Conservation (phyloP, 2,329 filamentous ascomycete species). For the Nemania bipapillata region DNA sequence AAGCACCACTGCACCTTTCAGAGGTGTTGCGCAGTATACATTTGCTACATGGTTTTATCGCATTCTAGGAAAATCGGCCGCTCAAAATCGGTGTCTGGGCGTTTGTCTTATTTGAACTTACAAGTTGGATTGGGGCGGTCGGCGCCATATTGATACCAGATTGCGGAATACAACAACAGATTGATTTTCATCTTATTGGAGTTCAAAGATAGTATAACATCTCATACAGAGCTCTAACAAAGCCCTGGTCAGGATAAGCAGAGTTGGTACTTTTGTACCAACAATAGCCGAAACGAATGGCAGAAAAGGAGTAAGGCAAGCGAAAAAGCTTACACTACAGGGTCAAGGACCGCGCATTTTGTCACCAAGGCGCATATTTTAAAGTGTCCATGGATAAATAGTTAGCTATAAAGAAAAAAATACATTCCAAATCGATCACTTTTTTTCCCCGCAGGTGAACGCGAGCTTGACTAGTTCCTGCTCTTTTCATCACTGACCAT, state of each 20-base stretch:
- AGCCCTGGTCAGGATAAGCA: neutral
- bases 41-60: slow-evolving; percentile 22
- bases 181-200: slow-evolving; percentile 6
- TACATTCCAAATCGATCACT: neutral
- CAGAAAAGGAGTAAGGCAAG: neutral
- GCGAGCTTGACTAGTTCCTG: neutral
- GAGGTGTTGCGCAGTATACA: slow-evolving; percentile 24
- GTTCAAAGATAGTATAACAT: neutral
- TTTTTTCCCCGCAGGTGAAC: neutral
- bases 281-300: neutral
- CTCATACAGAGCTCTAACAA: neutral
- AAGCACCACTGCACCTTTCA: neutral
- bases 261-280: slow-evolving; percentile 10
- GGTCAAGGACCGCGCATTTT: neutral
- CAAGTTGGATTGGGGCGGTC: slow-evolving; percentile 11
- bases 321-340: neutral
- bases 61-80: slow-evolving; percentile 14
- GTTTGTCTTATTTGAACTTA: slow-evolving; percentile 18
- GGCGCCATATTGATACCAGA: slow-evolving; percentile 32
- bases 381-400: slow-evolving; percentile 5
- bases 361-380: neutral
- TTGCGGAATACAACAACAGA: slow-evolving; percentile 31
- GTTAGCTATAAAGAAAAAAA: neutral
- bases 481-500: slow-evolving; percentile 53
- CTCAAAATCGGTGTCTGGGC: slow-evolving; percentile 25